These are phyloP conservation scores for Silene conica DNA, from an alignment of 148 eudicot genomes.

Conservation along the genomic window DNA sequence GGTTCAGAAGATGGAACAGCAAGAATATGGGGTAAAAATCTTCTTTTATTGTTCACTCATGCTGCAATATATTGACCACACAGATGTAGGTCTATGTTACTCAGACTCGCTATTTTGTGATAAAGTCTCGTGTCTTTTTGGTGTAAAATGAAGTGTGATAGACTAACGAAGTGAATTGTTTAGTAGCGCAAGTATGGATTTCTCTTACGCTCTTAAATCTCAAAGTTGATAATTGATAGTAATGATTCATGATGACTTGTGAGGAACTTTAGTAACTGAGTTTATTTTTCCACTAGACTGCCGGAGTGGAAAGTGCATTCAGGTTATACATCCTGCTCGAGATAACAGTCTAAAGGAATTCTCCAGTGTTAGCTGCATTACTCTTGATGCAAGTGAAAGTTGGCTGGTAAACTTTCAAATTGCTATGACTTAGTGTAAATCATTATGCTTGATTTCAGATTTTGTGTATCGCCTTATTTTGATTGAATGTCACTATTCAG, in stretches of 20 bases:
- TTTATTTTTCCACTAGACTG: constrained; percentile 42
- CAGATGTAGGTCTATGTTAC: no score
- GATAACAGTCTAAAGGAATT: constrained; percentile 41
- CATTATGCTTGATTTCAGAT: background rate
- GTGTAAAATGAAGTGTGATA: background rate
- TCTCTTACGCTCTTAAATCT: background rate
- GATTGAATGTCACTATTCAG: background rate
- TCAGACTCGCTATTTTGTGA: no score
- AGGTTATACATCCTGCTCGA: constrained; percentile 51
- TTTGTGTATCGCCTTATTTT: background rate
- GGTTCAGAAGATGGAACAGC: constrained; percentile 98
- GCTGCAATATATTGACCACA: no score
- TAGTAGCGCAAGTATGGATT: background rate
- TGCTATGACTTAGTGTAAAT: background rate
- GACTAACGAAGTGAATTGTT: background rate
- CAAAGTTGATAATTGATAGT: background rate
- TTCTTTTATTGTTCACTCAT: no score
- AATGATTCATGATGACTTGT: background rate
- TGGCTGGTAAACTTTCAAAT: constrained; percentile 71
- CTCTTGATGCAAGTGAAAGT: constrained; percentile 92
- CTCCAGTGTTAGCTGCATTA: constrained; percentile 67
- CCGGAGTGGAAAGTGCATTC: constrained; percentile 72
- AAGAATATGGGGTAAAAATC: constrained; percentile 75
- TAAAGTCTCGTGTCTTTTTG: no score
- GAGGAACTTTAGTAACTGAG: background rate